Evolutionary conservation across 345 rosid genomes (phyloP), one percentile per base, ranked within the genome.

Genomic region (Corymbia maculata): DNA sequence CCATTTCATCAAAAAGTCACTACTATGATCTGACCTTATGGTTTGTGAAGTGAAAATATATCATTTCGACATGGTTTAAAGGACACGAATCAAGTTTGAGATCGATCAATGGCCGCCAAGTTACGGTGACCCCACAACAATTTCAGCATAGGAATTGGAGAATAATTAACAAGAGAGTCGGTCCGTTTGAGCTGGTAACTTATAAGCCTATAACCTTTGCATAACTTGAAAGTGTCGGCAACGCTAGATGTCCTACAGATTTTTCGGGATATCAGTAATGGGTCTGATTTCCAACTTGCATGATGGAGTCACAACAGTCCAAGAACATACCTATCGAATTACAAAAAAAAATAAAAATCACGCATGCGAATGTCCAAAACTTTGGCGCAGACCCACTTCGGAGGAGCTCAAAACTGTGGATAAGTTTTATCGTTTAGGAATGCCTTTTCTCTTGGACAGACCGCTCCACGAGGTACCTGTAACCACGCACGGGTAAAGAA

Each of bases 401-500:
- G 32, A 26, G n/a, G 42, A n/a, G 51, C 55, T 85, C 32, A 26
- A 85, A 49, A 36, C 82, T 7, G 17, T 36, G 30, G 53, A 36
- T 51, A 6, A 84, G 86, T 7, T 26, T 10, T 47, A 30, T 28
- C 45, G 79, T 50, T 79, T 88, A 88, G 44, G 61, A 26, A 11
- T 84, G 87, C 86, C 21, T 8, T 79, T 90, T 90, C 91, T 90
- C 92, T 55, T 82, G 87, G 36, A 49, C 61, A 26, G 92, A 91
- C 88, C 89, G 92, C 91, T 94, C 95, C 3, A 88, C 88, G 1
- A 92, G 93, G 86, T 92, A 94, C 94, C 95, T 89, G 88, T 86
- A 86, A 85, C 52, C 86, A 47, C 21, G 30, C 66, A 51, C 68
- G 86, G 16, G 66, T 50, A 87, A 86, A 79, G 84, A n/a, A 87